phyloP scores from a whole-genome alignment of 2,329 filamentous ascomycete genomes.

The Ophiostoma australiae region DNA sequence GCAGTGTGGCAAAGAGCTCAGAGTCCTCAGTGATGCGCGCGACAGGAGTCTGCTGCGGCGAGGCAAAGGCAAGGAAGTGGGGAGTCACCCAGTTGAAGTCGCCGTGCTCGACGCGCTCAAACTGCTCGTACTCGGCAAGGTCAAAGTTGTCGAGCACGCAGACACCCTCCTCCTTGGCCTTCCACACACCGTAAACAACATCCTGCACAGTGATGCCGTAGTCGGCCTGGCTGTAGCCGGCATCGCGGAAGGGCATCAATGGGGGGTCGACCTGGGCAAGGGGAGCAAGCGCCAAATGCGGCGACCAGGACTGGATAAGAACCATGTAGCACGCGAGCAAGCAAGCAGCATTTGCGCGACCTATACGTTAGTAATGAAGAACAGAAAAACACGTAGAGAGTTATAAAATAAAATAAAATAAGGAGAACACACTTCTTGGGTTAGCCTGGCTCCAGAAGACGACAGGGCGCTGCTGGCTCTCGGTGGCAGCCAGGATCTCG shows the following conservation, averaged over 20 bases:
- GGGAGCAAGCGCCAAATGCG: conserved; percentile 87
- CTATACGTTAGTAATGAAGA: conserved; percentile 41
- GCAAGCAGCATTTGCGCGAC: conserved; percentile 88
- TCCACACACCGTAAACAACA: conserved; percentile 97
- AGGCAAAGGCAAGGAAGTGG: conserved; percentile 92
- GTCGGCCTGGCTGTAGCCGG: conserved; percentile 96
- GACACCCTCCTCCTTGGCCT: conserved; percentile 91
- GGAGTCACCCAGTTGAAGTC: conserved; percentile 99
- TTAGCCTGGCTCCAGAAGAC: conserved; percentile 96
- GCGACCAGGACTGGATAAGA: conserved; percentile 94
- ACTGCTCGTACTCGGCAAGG: conserved; percentile 94
- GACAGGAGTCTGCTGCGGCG: conserved; percentile 76
- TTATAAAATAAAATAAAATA: no score
- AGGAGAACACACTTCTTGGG: conserved; percentile 73
- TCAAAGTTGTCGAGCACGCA: conserved; percentile 92
- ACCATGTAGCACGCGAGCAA: conserved; percentile 98
- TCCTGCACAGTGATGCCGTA: conserved; percentile 95
- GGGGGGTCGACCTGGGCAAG: conserved; percentile 96
- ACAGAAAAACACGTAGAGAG: no score
- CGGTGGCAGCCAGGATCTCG: conserved; percentile 85
- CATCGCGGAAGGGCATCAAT: conserved; percentile 97
- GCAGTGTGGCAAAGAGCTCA: conserved; percentile 68
- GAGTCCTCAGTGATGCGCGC: conserved; percentile 67
- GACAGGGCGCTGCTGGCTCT: conserved; percentile 82
- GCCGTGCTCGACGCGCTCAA: conserved; percentile 91